Conservation (phyloP, 1,139 yeast genomes). For the Hyphopichia wangnamkhiaoensis region DNA sequence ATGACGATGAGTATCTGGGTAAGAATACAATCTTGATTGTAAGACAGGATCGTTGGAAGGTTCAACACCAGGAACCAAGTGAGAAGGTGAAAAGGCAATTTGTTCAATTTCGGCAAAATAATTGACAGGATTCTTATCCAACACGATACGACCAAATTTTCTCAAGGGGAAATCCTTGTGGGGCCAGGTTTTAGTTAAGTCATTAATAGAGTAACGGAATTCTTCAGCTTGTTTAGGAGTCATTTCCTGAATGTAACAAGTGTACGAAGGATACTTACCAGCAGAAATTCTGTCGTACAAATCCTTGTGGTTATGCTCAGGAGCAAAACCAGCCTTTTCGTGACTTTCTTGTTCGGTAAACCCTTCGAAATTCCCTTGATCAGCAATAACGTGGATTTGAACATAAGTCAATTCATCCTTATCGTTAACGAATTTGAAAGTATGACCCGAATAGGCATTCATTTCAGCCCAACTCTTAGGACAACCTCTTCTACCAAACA, state of each 20-base stretch:
- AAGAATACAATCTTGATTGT: conserved; percentile 58
- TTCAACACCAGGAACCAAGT: conserved; percentile 61
- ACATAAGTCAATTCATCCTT: conserved; percentile 67
- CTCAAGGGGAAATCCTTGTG: conserved; percentile 59
- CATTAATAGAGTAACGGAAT: conserved; percentile 60
- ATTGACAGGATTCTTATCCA: conserved; percentile 58
- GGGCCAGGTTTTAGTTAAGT: conserved; percentile 68
- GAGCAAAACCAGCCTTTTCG: conserved; percentile 56
- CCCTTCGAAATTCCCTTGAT: conserved; percentile 59
- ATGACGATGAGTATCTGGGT: conserved; percentile 64
- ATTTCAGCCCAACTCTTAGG: conserved; percentile 64
- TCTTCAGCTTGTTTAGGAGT: conserved; percentile 68
- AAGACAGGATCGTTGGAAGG: conserved; percentile 62
- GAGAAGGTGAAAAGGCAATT: conserved; percentile 60
- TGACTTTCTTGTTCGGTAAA: conserved; percentile 59
- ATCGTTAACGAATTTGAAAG: conserved; percentile 67
- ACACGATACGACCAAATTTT: conserved; percentile 54
- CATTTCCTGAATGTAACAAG: conserved; percentile 70
- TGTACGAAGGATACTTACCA: conserved; percentile 66
- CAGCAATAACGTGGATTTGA: conserved; percentile 63
- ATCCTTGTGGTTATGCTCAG: conserved; percentile 63
- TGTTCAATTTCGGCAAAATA: conserved; percentile 63
- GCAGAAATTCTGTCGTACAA: conserved; percentile 57
- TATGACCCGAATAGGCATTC: conserved; percentile 79
- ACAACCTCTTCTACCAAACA: conserved; percentile 74